Evolutionary conservation across 169 alveolate species (phyloP), one percentile per base, ranked within the genome.

Genomic region (Eimeria acervulina): DNA sequence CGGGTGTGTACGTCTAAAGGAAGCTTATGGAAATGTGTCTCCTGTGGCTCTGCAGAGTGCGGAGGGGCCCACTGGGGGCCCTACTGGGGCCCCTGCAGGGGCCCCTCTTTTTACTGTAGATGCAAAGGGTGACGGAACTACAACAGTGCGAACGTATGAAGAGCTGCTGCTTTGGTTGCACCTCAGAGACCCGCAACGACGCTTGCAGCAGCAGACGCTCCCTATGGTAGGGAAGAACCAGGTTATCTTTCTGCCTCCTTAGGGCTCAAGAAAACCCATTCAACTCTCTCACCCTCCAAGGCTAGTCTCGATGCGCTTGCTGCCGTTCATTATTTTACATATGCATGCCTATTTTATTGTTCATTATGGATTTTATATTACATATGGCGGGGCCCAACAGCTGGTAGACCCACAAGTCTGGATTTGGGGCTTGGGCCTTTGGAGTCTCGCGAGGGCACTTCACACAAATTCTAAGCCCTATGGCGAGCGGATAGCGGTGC

Each of bases 181-280:
- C 52, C 47, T 84, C 40, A 12, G 40, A 28, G 92, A 84, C 76
- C 74, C 78, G 31, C 70, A 40, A 28, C 70, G 92, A 1, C 92
- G 92, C 10, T 23, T 84, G 92, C 92, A 84, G 78, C 92, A 84
- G 74, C 92, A 51, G n/a, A 84, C 92, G 78, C 76, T 84, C 44
- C 92, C 92, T 13, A 28, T 84, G 72, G 92, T 84, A 26, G 92
- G 92, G 10, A 84, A 84, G 74, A 84, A 84, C 55, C 92, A 84
- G 31, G 92, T 84, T n/a, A 15, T 84, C 33, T 84, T 84, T 55
- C 13, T 84, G 76, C 92, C 92, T 5, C 92, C 92, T 2, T 84
- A 84, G 31, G 59, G 44, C 12, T 7, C 51, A 72, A 72, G 7
- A 36, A 12, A 72, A 8, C 47, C 44, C 81, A 15, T 12, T 2